A percentile compares a stretch with the other conserved stretches of the same genome.
These are phyloP conservation scores for Simmondsia chinensis DNA, from an alignment of 148 eudicot species.

Conservation along the genomic window DNA sequence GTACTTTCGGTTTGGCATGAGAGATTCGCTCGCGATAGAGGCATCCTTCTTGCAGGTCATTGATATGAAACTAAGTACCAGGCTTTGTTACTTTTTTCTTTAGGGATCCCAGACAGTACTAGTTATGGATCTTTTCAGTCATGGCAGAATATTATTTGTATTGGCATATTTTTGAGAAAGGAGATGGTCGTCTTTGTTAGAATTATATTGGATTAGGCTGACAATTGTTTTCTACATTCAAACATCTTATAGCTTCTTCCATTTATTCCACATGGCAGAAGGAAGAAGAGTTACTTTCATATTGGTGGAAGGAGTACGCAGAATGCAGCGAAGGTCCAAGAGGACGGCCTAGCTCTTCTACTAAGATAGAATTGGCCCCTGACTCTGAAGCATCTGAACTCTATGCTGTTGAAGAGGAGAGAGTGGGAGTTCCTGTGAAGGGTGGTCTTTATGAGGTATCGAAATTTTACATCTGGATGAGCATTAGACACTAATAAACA, in stretches of 20 bases:
- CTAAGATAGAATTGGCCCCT: slow-evolving; percentile 17
- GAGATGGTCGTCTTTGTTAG: no score
- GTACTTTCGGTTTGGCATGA: slow-evolving; percentile 93
- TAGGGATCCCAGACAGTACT: background rate
- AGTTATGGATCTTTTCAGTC: no score
- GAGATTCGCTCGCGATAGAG: slow-evolving; percentile 97
- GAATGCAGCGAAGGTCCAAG: slow-evolving; percentile 96
- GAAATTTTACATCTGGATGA: background rate
- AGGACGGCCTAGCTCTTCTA: slow-evolving; percentile 25
- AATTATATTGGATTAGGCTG: no score
- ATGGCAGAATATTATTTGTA: no score
- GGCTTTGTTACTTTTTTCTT: background rate
- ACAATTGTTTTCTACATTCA: no score
- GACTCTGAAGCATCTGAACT: slow-evolving; percentile 18
- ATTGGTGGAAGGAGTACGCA: slow-evolving; percentile 98
- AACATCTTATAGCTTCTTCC: background rate
- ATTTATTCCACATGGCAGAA: slow-evolving; percentile 29
- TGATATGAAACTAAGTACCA: background rate
- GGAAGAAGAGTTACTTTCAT: slow-evolving; percentile 85
- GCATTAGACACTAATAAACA: background rate
- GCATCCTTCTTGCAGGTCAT: slow-evolving; percentile 94
- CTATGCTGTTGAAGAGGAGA: slow-evolving; percentile 62
- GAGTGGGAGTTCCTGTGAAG: slow-evolving; percentile 99
- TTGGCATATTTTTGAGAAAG: background rate
- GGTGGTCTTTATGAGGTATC: slow-evolving; percentile 97